phyloP scores from a whole-genome alignment of 352 stramenopile species.

The Hyaloperonospora arabidopsidis region DNA sequence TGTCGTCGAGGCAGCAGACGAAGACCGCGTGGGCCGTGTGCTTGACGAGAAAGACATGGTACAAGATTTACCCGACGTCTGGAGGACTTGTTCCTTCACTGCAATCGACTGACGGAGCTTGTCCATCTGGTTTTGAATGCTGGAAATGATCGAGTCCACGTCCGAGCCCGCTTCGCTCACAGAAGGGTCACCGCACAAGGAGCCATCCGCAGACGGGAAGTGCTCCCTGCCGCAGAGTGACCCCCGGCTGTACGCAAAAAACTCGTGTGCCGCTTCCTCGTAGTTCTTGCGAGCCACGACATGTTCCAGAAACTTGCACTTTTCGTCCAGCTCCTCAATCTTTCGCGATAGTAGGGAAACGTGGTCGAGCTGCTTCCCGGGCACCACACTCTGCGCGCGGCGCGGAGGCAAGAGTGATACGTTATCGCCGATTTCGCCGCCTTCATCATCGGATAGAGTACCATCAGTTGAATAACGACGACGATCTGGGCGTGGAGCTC shows the following conservation, averaged over 20 bases:
- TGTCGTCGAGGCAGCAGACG: constrained; percentile 49
- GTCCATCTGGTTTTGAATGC: constrained; percentile 79
- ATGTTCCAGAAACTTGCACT: constrained; percentile 74
- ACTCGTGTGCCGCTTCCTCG: constrained; percentile 32
- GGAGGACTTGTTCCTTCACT: constrained; percentile 47
- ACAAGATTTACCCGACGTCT: constrained; percentile 42
- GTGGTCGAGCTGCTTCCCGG: constrained; percentile 42
- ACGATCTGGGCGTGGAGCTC: constrained; percentile 15
- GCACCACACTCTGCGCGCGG: constrained; percentile 49
- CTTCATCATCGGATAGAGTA: constrained; percentile 33
- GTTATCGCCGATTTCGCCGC: constrained; percentile 35
- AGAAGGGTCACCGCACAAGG: constrained; percentile 24
- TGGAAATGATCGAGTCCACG: constrained; percentile 70
- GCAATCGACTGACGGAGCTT: constrained; percentile 65
- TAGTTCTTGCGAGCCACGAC: constrained; percentile 49
- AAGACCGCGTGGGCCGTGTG: constrained; percentile 56
- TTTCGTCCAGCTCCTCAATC: constrained; percentile 74
- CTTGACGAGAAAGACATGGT: constrained; percentile 58
- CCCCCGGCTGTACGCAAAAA: constrained; percentile 22
- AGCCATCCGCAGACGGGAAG: constrained; percentile 21
- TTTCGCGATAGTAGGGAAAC: constrained; percentile 53
- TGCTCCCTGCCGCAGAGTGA: constrained; percentile 16
- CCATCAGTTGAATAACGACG: constrained; percentile 46
- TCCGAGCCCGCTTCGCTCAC: constrained; percentile 31
- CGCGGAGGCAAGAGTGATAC: constrained; percentile 39